phyloP scores from a whole-genome alignment of 345 rosid species.

The Eucalyptus sp. region DNA sequence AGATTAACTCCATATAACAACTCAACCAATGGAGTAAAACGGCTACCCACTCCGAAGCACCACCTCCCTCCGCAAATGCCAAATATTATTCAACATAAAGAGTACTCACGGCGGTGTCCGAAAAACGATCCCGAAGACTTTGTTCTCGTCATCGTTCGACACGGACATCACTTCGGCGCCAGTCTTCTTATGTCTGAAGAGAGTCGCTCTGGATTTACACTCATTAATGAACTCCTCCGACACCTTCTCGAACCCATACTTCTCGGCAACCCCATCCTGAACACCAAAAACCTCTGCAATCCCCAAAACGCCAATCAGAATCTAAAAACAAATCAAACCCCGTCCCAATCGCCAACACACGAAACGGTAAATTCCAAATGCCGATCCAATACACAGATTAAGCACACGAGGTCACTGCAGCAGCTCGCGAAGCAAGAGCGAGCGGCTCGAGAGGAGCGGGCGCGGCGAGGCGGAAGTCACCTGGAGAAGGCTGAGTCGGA shows the following conservation, averaged over 20 bases:
- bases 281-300: constrained; percentile 29
- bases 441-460: neutral
- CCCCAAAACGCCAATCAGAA: neutral
- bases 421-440: neutral
- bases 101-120: constrained; percentile 87
- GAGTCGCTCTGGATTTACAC: constrained; percentile 79
- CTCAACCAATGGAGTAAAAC: neutral
- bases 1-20: neutral
- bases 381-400: neutral
- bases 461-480: constrained; percentile 4
- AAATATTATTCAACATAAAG: neutral
- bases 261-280: constrained; percentile 57
- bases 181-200: constrained; percentile 84
- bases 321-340: neutral
- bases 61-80: neutral
- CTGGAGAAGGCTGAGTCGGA: constrained; percentile 44
- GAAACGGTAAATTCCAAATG: neutral
- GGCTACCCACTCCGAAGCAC: neutral
- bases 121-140: constrained; percentile 74
- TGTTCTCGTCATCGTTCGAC: constrained; percentile 81
- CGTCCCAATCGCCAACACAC: neutral
- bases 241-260: constrained; percentile 78
- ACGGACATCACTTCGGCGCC: constrained; percentile 93
- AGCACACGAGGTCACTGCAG: neutral
- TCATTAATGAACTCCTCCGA: constrained; percentile 81